phyloP scores from a whole-genome alignment of 2,329 filamentous ascomycete genomes.

The Talaromyces sp. region DNA sequence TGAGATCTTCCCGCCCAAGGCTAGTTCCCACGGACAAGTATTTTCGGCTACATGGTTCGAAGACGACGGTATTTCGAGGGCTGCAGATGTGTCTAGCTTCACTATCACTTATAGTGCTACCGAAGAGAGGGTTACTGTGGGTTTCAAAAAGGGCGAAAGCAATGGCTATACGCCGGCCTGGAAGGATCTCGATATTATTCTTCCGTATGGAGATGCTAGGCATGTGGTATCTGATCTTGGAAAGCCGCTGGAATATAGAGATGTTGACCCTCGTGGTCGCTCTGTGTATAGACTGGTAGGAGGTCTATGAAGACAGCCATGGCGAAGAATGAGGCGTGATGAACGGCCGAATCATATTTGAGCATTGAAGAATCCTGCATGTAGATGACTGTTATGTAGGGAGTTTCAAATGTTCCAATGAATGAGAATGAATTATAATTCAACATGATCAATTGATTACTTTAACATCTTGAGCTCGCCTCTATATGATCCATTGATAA shows the following conservation, averaged over 20 bases:
- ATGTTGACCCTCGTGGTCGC: conserved; percentile 22
- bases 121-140: conserved; percentile 40
- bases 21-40: conserved; percentile 32
- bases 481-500: background rate
- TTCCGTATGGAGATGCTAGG: conserved; percentile 48
- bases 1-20: conserved; percentile 52
- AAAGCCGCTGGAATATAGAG: conserved; percentile 23
- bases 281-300: conserved; percentile 23
- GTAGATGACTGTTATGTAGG: background rate
- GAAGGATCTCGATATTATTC: conserved; percentile 45
- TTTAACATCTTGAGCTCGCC: background rate
- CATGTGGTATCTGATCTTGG: conserved; percentile 31
- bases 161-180: conserved; percentile 46
- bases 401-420: background rate
- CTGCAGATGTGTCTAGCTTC: conserved; percentile 38
- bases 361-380: background rate
- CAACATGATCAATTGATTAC: background rate
- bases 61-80: conserved; percentile 52
- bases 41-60: conserved; percentile 49
- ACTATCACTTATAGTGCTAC: conserved; percentile 42
- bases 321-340: too few species aligned
- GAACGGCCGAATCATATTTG: background rate
- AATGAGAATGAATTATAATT: background rate
- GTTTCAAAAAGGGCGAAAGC: conserved; percentile 34
- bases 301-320: background rate